Percentiles rank a stretch among this genome's conserved stretches.
These are phyloP conservation scores for Mrakiaceae sp. DNA, from an alignment of 1,284 basidiomycete species.

Conservation along the genomic window DNA sequence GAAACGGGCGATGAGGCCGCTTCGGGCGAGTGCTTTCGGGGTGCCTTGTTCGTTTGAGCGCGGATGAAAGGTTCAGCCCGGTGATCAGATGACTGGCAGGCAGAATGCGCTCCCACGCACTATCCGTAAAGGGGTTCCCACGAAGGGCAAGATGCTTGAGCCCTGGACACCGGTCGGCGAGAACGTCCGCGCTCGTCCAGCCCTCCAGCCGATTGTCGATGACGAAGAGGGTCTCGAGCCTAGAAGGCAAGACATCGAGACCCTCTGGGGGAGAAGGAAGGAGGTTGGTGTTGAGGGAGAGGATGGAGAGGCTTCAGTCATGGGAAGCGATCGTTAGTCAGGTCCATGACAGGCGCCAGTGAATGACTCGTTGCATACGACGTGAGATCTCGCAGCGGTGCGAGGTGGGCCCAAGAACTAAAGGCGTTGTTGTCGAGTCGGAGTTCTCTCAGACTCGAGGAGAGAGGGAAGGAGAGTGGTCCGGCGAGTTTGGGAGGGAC, in stretches of 20 bases:
- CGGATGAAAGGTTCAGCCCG: background rate
- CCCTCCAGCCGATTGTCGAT: constrained; percentile 49
- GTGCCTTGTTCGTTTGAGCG: background rate
- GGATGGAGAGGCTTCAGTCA: background rate
- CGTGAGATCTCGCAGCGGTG: background rate
- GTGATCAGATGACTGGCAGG: background rate
- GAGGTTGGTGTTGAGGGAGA: constrained; percentile 13
- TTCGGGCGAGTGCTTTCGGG: background rate
- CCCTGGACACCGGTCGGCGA: constrained; percentile 53
- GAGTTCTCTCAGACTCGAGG: constrained; percentile 52
- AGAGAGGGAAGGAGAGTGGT: constrained; percentile 22
- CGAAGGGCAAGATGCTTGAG: constrained; percentile 49
- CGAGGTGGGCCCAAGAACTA: constrained; percentile 5
- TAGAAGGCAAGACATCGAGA: constrained; percentile 3
- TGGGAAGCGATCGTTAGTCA: background rate
- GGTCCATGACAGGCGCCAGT: background rate
- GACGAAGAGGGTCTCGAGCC: constrained; percentile 53
- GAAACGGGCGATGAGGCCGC: constrained; percentile 52
- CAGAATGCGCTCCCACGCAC: constrained; percentile 31
- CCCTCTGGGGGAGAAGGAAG: constrained; percentile 37
- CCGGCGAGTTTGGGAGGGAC: background rate
- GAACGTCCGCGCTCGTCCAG: constrained; percentile 60
- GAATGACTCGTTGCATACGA: background rate
- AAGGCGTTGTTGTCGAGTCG: constrained; percentile 64
- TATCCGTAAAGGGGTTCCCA: constrained; percentile 51